Base-by-base conservation (phyloP, 768 basidiomycete species). In the Tephrocybe sp. region DNA sequence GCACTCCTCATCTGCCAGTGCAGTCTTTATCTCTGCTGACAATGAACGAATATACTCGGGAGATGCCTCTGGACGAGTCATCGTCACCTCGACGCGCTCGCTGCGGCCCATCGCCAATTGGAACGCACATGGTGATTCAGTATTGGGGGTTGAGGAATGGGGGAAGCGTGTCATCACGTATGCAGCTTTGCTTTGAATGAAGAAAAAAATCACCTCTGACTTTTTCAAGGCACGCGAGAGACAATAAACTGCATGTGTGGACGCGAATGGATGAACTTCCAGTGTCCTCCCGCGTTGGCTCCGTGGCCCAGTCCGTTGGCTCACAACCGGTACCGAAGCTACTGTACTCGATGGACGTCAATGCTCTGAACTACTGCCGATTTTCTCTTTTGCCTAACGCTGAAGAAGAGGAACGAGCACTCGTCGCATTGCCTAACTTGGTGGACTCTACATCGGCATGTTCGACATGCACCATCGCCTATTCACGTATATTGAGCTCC, bases 291-390 rank as follows among this genome's bases (percentile, higher is more conserved):
- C 70, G 73, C 21, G 71, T 83, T 40, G 77, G 83, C 15, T 81
- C 85, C 3, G 88, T 85, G 1, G 73, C 79, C 0, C 59, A 78
- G 33, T 70, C 78, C 10, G 33, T 44, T 11, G 46, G 34, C 1
- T 76, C 73, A 24, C 65, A 79, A 6, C 72, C 78, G 1, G 67
- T 68, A 0, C 88, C 89, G 3, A 53, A 63, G 6, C 65, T 90
- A 3, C 64, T 69, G 10, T 87, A 85, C 59, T 87, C 88, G 0
- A 70, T 98, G 65, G 90, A 93, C 61, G 85, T 95, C 53, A 99
- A 99, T 63, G 86, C 96, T 1, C 76, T 98, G 49, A 97, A 96
- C 62, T 98, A 88, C 65, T 98, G 96, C 68, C 83, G 88, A 2
- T 94, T 97, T 68, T 88, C 90, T 6, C 72, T 98, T 2, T 64